These are phyloP conservation scores for Pelargonium australe DNA, from an alignment of 441 rosid genomes.

Conservation along the genomic window DNA sequence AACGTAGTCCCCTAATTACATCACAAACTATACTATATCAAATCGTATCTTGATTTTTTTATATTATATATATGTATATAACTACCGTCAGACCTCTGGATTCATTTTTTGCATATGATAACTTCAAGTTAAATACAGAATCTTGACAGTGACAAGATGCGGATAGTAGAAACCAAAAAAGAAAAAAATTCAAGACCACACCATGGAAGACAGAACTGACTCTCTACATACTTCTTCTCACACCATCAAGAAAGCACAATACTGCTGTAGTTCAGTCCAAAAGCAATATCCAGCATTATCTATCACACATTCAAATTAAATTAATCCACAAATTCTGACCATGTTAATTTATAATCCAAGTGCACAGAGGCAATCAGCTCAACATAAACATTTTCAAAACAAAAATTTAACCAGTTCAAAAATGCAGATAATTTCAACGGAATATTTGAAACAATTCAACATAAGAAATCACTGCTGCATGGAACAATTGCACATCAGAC, in stretches of 20 bases:
- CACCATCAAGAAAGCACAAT: not conserved
- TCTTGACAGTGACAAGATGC: not conserved
- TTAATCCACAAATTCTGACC: not conserved
- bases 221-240: constrained; percentile 4
- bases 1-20: too few relatives aligned
- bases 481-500: too few relatives aligned
- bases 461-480: not conserved
- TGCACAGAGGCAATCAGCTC: constrained; percentile 1
- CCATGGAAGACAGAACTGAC: not conserved
- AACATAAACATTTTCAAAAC: not conserved
- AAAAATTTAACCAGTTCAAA: not conserved
- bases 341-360: not conserved
- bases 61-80: not conserved
- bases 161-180: not conserved
- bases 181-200: not conserved
- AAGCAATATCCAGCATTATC: not conserved
- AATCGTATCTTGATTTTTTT: too few relatives aligned
- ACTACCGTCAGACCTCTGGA: not conserved
- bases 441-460: not conserved
- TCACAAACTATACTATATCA: too few relatives aligned
- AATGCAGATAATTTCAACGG: not conserved
- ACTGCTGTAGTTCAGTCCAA: not conserved
- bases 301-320: not conserved
- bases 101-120: not conserved
- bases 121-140: not conserved